Evolutionary conservation across 768 basidiomycete species (phyloP).

Genomic region (Russula emetica): DNA sequence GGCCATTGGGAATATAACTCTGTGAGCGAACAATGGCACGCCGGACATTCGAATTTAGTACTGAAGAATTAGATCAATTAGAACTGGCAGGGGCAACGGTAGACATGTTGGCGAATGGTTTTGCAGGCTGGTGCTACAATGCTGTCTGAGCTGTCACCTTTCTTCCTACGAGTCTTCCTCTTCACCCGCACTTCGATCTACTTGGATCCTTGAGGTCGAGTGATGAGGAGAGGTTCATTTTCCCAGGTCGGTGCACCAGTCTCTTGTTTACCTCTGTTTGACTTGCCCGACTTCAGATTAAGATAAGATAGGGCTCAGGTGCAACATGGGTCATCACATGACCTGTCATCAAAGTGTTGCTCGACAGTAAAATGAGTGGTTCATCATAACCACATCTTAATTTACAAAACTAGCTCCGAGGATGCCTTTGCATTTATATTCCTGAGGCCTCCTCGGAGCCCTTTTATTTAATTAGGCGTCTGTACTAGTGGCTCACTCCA

Average conservation of each 20-base stretch:
- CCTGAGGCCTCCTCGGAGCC: too few relatives aligned
- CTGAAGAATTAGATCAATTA: conserved; percentile 1
- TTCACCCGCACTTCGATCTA: conserved; percentile 18
- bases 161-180: conserved; percentile 16
- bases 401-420: too few relatives aligned
- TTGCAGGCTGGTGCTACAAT: not conserved
- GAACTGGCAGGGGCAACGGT: conserved; percentile 1
- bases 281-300: not conserved
- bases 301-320: too few relatives aligned
- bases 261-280: conserved; percentile 15
- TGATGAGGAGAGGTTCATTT: conserved; percentile 22
- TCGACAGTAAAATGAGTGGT: too few relatives aligned
- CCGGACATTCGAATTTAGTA: conserved; percentile 31
- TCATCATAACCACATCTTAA: too few relatives aligned
- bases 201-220: conserved; percentile 11
- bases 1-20: conserved; percentile 38
- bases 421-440: too few relatives aligned
- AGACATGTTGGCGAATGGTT: conserved; percentile 11
- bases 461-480: too few relatives aligned
- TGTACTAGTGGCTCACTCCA: too few relatives aligned
- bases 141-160: too few relatives aligned
- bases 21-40: conserved; percentile 45
- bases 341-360: too few relatives aligned
- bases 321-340: too few relatives aligned
- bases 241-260: not conserved